These are phyloP conservation scores for Pyrus betulifolia DNA, from an alignment of 306 rosid species.

Conservation along the genomic window DNA sequence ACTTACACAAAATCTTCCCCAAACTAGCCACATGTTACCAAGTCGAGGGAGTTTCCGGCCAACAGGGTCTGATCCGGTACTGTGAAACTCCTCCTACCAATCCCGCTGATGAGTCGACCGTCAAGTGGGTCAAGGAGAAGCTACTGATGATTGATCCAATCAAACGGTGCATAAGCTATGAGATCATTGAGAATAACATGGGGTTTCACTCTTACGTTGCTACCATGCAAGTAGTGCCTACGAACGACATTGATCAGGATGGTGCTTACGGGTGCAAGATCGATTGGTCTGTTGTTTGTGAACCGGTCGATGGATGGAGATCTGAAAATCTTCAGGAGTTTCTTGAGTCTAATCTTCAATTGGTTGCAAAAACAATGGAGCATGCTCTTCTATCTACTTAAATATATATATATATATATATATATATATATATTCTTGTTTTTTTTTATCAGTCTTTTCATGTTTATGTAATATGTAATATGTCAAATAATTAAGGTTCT, in stretches of 20 bases:
- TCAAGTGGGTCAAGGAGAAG: slow-evolving; percentile 60
- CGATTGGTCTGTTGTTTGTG: slow-evolving; percentile 52
- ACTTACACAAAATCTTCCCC: slow-evolving; percentile 50
- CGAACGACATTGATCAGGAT: background rate
- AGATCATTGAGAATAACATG: slow-evolving; percentile 45
- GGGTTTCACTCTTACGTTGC: slow-evolving; percentile 44
- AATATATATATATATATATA: too few species aligned
- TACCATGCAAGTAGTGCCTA: slow-evolving; percentile 19
- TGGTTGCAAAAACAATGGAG: slow-evolving; percentile 38
- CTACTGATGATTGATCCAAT: slow-evolving; percentile 34
- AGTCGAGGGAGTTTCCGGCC: slow-evolving; percentile 41
- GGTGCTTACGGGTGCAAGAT: slow-evolving; percentile 26
- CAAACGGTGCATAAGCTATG: slow-evolving; percentile 27
- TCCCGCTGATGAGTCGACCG: background rate
- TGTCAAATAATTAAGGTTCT: too few species aligned
- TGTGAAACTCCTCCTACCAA: slow-evolving; percentile 9
- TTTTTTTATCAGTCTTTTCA: too few species aligned
- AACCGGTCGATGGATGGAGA: slow-evolving; percentile 45
- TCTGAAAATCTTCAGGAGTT: slow-evolving; percentile 25
- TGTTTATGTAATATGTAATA: too few species aligned
- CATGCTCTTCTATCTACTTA: background rate
- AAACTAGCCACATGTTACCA: slow-evolving; percentile 38
- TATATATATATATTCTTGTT: too few species aligned
- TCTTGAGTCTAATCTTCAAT: slow-evolving; percentile 15
- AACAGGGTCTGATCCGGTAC: slow-evolving; percentile 51